These are phyloP conservation scores for Exsudoporus floridanus DNA, from an alignment of 1,284 basidiomycete species.

Conservation along the genomic window DNA sequence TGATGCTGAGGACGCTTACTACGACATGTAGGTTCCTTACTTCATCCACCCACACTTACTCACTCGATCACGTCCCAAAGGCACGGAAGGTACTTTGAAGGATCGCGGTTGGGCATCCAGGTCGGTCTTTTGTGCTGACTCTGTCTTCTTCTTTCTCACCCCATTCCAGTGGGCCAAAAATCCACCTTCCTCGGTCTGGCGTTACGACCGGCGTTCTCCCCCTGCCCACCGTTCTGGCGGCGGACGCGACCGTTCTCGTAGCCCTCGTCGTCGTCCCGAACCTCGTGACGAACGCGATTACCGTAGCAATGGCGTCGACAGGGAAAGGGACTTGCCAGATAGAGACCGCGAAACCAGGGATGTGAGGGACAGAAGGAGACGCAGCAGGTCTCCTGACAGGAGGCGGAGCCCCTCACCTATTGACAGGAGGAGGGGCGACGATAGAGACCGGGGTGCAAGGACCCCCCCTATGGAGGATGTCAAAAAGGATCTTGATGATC, in stretches of 20 bases:
- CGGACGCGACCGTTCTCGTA: constrained; percentile 45
- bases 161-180: constrained; percentile 81
- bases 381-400: constrained; percentile 48
- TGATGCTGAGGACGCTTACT: constrained; percentile 87
- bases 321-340: constrained; percentile 38
- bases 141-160: neutral
- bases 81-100: constrained; percentile 84
- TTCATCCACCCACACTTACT: constrained; percentile 6
- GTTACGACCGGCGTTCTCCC: constrained; percentile 65
- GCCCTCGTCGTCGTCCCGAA: constrained; percentile 41
- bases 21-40: constrained; percentile 71
- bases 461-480: constrained; percentile 45
- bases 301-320: constrained; percentile 40
- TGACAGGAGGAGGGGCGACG: constrained; percentile 46
- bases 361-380: constrained; percentile 46
- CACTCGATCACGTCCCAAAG: constrained; percentile 40
- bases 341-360: constrained; percentile 29
- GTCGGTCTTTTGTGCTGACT: constrained; percentile 38
- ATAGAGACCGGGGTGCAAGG: constrained; percentile 45
- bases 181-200: constrained; percentile 85
- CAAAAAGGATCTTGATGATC: constrained; percentile 49
- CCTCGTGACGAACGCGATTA: constrained; percentile 43
- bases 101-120: constrained; percentile 78
- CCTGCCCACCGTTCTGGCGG: constrained; percentile 47
- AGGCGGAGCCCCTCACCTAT: constrained; percentile 50